phyloP scores from a whole-genome alignment of 129 eudicot genomes.

The Calendula officinalis region DNA sequence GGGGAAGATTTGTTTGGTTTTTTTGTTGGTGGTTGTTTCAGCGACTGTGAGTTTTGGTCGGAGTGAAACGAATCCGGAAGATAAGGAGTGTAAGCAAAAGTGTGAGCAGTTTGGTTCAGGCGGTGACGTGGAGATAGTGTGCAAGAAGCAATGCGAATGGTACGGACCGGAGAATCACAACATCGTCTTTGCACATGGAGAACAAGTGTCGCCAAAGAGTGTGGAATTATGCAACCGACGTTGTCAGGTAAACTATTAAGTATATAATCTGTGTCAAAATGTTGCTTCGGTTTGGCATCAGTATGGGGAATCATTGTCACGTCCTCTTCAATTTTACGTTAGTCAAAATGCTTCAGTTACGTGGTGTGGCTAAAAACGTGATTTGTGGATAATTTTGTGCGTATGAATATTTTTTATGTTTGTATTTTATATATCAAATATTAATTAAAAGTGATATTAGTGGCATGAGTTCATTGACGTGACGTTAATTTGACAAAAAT shows the following conservation, averaged over 20 bases:
- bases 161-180: constrained; percentile 27
- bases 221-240: constrained; percentile 19
- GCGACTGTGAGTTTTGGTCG: constrained; percentile 20
- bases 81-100: constrained; percentile 36
- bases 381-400: too few species aligned
- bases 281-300: too few species aligned
- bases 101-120: constrained; percentile 29
- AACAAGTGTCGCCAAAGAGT: constrained; percentile 3
- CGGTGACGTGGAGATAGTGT: not conserved
- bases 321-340: too few species aligned
- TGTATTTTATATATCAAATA: too few species aligned
- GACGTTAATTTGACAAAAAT: too few species aligned
- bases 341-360: too few species aligned
- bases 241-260: constrained; percentile 14
- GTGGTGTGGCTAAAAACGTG: too few species aligned
- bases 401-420: too few species aligned
- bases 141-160: constrained; percentile 36
- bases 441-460: too few species aligned
- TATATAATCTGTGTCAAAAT: too few species aligned
- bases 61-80: constrained; percentile 38
- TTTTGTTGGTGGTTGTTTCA: constrained; percentile 27
- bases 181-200: constrained; percentile 24
- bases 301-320: too few species aligned
- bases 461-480: too few species aligned
- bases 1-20: constrained; percentile 25